A percentile compares a stretch with the other conserved stretches of the same genome.
Evolutionary conservation across 768 basidiomycete species (phyloP).

Genomic region (Candolleomyces aberdarensis): DNA sequence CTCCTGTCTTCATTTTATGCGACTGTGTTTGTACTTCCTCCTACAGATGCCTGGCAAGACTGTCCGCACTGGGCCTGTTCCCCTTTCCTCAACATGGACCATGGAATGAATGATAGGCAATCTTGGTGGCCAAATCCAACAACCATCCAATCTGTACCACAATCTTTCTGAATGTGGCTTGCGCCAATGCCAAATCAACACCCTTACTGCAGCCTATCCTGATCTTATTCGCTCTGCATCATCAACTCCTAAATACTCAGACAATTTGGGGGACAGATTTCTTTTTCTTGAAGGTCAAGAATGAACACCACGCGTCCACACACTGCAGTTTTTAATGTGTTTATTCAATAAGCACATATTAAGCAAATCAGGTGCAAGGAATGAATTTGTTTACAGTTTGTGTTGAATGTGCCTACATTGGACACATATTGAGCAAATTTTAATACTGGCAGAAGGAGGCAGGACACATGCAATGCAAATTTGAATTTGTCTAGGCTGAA

Average conservation of each 20-base stretch:
- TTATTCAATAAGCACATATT: too few species aligned
- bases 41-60: slow-evolving; percentile 26
- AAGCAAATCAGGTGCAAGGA: too few species aligned
- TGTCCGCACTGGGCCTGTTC: slow-evolving; percentile 16
- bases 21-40: slow-evolving; percentile 28
- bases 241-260: slow-evolving; percentile 21
- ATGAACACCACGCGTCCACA: slow-evolving; percentile 3
- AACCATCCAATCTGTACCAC: slow-evolving; percentile 19
- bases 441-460: too few species aligned
- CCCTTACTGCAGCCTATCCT: slow-evolving; percentile 5
- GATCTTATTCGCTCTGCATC: not conserved
- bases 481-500: too few species aligned
- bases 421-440: too few species aligned
- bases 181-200: slow-evolving; percentile 12
- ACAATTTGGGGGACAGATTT: slow-evolving; percentile 11
- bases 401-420: too few species aligned
- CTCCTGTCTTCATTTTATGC: slow-evolving; percentile 29
- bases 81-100: slow-evolving; percentile 17
- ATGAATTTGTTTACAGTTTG: too few species aligned
- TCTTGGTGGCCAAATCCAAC: slow-evolving; percentile 18
- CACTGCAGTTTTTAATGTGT: too few species aligned
- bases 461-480: too few species aligned
- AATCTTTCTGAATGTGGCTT: slow-evolving; percentile 17
- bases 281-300: slow-evolving; percentile 13
- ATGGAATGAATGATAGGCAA: slow-evolving; percentile 22